A percentile compares a stretch with the other conserved stretches of the same genome.
phyloP scores from a whole-genome alignment of 352 stramenopile genomes.

The Pythium sp. region DNA sequence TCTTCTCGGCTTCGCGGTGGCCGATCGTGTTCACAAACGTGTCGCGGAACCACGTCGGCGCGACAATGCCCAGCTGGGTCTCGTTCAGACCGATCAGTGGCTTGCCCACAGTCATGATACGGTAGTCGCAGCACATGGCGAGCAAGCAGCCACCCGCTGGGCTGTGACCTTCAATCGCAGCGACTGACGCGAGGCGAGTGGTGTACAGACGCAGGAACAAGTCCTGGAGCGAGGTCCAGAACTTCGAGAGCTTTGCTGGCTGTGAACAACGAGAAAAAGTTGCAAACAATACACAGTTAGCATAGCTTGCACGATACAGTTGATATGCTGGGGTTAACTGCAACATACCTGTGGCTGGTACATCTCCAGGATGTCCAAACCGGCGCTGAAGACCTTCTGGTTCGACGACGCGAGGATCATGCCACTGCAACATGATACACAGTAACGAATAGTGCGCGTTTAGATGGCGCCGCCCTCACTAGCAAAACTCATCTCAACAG shows the following conservation, averaged over 20 bases:
- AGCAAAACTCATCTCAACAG: neutral
- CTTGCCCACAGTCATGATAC: slow-evolving; percentile 88
- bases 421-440: slow-evolving; percentile 33
- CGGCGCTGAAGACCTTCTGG: slow-evolving; percentile 88
- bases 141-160: slow-evolving; percentile 93
- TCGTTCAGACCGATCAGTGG: slow-evolving; percentile 94
- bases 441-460: neutral
- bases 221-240: slow-evolving; percentile 92
- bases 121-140: slow-evolving; percentile 93
- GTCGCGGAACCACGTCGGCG: slow-evolving; percentile 76
- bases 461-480: neutral
- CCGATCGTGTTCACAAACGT: slow-evolving; percentile 86
- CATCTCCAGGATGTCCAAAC: slow-evolving; percentile 93
- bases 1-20: slow-evolving; percentile 82
- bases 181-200: slow-evolving; percentile 81
- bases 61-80: slow-evolving; percentile 91
- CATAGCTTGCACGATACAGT: neutral
- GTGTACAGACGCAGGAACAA: slow-evolving; percentile 93
- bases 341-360: slow-evolving; percentile 74
- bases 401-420: slow-evolving; percentile 78
- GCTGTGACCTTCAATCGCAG: slow-evolving; percentile 90
- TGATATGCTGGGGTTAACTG: neutral
- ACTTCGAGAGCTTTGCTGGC: slow-evolving; percentile 65
- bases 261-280: slow-evolving; percentile 5
- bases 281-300: neutral